A percentile compares a stretch with the other conserved stretches of the same genome.
These are phyloP conservation scores for Microbotryum scabiosae DNA, from an alignment of 1,284 basidiomycete genomes.

Conservation along the genomic window DNA sequence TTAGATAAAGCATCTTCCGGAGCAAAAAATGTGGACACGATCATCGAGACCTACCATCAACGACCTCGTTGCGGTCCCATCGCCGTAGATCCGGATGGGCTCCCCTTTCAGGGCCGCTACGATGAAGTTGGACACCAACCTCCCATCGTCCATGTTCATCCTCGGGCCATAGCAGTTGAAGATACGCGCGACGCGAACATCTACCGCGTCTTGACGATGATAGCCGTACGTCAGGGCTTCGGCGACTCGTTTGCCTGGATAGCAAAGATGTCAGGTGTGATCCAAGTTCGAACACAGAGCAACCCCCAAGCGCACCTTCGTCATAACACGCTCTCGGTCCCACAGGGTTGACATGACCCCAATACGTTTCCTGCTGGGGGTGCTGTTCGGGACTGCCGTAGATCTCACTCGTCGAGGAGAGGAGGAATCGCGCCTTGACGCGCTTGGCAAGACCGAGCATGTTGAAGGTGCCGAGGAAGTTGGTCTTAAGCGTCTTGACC, in stretches of 20 bases:
- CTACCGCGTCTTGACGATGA: slow-evolving; percentile 85
- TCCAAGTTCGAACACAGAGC: too few relatives aligned
- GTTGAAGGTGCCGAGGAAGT: slow-evolving; percentile 77
- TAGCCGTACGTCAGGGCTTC: slow-evolving; percentile 85
- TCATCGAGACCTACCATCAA: slow-evolving; percentile 47
- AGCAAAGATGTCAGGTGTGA: too few relatives aligned
- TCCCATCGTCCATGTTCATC: slow-evolving; percentile 92
- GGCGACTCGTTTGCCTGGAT: slow-evolving; percentile 32
- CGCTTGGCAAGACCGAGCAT: slow-evolving; percentile 98
- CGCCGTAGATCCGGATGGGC: slow-evolving; percentile 82
- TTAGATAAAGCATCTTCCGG: slow-evolving; percentile 35
- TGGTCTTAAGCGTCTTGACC: slow-evolving; percentile 95
- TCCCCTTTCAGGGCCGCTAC: slow-evolving; percentile 90
- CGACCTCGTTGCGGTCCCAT: slow-evolving; percentile 88
- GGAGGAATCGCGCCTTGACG: slow-evolving; percentile 91
- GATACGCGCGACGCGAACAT: slow-evolving; percentile 90
- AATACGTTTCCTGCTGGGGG: slow-evolving; percentile 62
- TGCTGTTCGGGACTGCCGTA: slow-evolving; percentile 81
- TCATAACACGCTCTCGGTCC: slow-evolving; percentile 97
- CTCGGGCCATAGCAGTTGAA: slow-evolving; percentile 66
- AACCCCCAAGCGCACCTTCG: slow-evolving; percentile 49
- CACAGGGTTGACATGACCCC: slow-evolving; percentile 86
- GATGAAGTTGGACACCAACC: slow-evolving; percentile 97
- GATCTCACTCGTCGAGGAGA: slow-evolving; percentile 85
- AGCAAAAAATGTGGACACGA: not conserved